Conservation (phyloP, 1,139 yeast species). For the Debaryomyces singareniensis region DNA sequence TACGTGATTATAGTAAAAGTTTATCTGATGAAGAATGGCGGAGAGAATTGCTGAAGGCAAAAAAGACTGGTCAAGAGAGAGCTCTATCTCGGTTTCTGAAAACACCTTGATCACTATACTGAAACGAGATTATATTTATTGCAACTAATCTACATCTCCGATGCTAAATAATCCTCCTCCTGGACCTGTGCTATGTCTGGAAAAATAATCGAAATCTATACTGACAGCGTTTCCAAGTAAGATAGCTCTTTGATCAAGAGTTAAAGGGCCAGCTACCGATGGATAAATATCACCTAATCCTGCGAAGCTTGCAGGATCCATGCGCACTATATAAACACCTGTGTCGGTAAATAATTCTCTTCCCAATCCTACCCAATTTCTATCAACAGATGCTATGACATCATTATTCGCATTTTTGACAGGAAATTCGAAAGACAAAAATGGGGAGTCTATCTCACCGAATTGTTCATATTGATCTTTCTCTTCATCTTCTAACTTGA, state of each 20-base stretch:
- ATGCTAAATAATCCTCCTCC: constrained; percentile 35
- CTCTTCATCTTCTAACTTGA: constrained; percentile 42
- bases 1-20: constrained; percentile 31
- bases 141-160: constrained; percentile 25
- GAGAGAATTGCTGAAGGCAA: constrained; percentile 25
- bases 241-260: constrained; percentile 79
- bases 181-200: constrained; percentile 68
- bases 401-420: constrained; percentile 52
- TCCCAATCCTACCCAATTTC: constrained; percentile 94
- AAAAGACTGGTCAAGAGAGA: constrained; percentile 13
- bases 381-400: constrained; percentile 70
- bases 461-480: constrained; percentile 57
- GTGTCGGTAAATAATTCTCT: constrained; percentile 92
- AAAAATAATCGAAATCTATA: constrained; percentile 91
- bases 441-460: constrained; percentile 83
- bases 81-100: constrained; percentile 1
- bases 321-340: constrained; percentile 80
- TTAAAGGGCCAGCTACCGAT: constrained; percentile 41
- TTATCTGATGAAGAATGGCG: constrained; percentile 43
- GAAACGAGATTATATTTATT: background rate
- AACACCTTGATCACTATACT: too few species aligned
- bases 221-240: constrained; percentile 83
- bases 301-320: constrained; percentile 65
- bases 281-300: constrained; percentile 41
- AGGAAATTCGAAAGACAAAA: constrained; percentile 82